phyloP scores from a whole-genome alignment of 2,329 filamentous ascomycete species.

The Hirsutella thompsonii region DNA sequence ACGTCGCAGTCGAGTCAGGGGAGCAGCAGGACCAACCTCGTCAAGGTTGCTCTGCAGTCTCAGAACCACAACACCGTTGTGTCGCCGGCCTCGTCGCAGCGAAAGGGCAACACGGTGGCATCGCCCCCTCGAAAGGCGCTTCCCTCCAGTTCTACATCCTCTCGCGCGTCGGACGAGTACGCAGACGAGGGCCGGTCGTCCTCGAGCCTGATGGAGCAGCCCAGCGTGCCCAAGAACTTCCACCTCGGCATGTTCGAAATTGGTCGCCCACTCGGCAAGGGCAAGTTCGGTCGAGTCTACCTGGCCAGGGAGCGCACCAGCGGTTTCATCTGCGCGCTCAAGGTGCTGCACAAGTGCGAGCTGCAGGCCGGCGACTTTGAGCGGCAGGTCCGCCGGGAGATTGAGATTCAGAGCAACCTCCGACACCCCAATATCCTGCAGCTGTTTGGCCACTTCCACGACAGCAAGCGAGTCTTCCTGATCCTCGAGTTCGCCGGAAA shows the following conservation, averaged over 20 bases:
- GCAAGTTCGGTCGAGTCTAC: conserved; percentile 63
- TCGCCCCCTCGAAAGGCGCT: conserved; percentile 41
- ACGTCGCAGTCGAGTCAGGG: conserved; percentile 34
- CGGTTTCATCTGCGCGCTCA: conserved; percentile 59
- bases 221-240: conserved; percentile 49
- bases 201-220: conserved; percentile 44
- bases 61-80: conserved; percentile 55
- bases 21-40: conserved; percentile 62
- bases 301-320: conserved; percentile 53
- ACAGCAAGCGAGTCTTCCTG: conserved; percentile 57
- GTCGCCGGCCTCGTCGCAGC: conserved; percentile 9
- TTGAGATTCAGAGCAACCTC: conserved; percentile 61
- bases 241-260: conserved; percentile 76
- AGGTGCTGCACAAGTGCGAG: conserved; percentile 59
- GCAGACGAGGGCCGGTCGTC: conserved; percentile 38
- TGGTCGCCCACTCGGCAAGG: conserved; percentile 58
- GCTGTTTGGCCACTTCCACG: conserved; percentile 59
- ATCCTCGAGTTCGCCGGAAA: conserved; percentile 55
- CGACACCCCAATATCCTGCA: conserved; percentile 53
- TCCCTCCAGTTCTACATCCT: conserved; percentile 20
- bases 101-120: conserved; percentile 20
- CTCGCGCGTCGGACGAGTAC: conserved; percentile 33
- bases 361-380: conserved; percentile 54
- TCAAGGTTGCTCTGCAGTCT: conserved; percentile 75
- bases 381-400: conserved; percentile 59